Conservation (phyloP, 2,329 filamentous ascomycete species). For the Cladosporium sp. region DNA sequence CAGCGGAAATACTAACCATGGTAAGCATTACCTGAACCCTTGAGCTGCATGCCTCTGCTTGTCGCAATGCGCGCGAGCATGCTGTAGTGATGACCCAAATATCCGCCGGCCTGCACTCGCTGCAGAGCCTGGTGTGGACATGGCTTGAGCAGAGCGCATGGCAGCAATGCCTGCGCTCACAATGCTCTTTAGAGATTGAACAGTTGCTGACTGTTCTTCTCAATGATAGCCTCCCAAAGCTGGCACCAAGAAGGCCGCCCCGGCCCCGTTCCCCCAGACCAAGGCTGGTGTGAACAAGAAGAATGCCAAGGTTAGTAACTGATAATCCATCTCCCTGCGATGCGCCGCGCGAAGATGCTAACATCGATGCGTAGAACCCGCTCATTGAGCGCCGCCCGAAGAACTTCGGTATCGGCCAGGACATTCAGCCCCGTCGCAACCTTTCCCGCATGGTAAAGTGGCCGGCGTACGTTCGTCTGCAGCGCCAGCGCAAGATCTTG, state of each 20-base stretch:
- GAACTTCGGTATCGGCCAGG: constrained; percentile 98
- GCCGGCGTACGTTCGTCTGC: constrained; percentile 98
- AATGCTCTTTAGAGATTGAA: constrained; percentile 81
- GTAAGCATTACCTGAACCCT: constrained; percentile 18
- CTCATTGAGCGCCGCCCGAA: constrained; percentile 96
- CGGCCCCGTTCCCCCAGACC: constrained; percentile 91
- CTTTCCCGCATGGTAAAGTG: constrained; percentile 98
- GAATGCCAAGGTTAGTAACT: constrained; percentile 78
- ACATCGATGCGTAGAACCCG: constrained; percentile 70
- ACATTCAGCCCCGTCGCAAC: constrained; percentile 95
- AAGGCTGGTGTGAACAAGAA: constrained; percentile 89
- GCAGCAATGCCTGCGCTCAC: constrained; percentile 52
- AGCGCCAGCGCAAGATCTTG: constrained; percentile 93
- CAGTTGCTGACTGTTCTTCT: constrained; percentile 99
- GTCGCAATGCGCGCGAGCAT: constrained; percentile 13
- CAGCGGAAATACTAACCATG: constrained; percentile 16
- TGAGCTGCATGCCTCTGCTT: constrained; percentile 20
- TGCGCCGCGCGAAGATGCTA: constrained; percentile 7
- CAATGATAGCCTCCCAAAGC: constrained; percentile 99
- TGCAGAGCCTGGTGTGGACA: constrained; percentile 24
- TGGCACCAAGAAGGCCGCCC: constrained; percentile 83
- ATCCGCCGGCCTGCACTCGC: constrained; percentile 15
- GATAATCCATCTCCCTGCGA: background rate
- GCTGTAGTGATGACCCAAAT: constrained; percentile 19
- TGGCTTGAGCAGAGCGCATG: constrained; percentile 51